These are phyloP conservation scores for Flueggea neowawraea DNA, from an alignment of 441 rosid genomes.

Conservation along the genomic window DNA sequence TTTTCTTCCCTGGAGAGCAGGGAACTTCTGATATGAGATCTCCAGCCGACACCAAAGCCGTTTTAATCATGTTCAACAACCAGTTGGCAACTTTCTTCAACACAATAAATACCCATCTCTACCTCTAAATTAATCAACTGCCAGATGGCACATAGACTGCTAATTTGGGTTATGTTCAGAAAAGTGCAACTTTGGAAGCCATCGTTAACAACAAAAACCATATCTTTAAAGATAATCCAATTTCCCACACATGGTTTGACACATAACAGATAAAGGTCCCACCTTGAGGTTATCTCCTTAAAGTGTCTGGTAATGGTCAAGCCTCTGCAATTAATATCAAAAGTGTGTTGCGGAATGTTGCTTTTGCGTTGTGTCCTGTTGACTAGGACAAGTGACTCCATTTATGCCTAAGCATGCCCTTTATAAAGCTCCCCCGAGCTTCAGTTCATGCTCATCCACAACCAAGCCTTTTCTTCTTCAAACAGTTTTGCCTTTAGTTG, in stretches of 20 bases:
- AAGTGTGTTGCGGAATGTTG: conserved; percentile 39
- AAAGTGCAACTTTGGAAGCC: conserved; percentile 29
- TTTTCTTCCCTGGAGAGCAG: conserved; percentile 2
- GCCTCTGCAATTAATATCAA: conserved; percentile 30
- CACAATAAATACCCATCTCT: background rate
- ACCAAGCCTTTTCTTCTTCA: background rate
- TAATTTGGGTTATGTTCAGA: conserved; percentile 4
- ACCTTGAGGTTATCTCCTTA: background rate
- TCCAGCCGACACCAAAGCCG: background rate
- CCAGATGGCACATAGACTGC: conserved; percentile 21
- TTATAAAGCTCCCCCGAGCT: conserved; percentile 32
- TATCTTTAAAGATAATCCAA: conserved; percentile 22
- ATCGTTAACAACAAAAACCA: conserved; percentile 17
- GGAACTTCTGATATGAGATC: conserved; percentile 3
- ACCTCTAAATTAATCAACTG: conserved; percentile 7
- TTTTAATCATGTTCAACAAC: too few relatives aligned
- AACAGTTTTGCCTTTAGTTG: background rate
- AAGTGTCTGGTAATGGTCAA: conserved; percentile 1
- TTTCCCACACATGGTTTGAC: conserved; percentile 29
- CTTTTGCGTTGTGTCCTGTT: conserved; percentile 11
- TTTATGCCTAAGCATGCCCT: conserved; percentile 20
- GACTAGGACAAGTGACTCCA: conserved; percentile 32
- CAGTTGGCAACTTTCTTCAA: too few relatives aligned
- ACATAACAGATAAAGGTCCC: conserved; percentile 18
- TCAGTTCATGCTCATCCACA: conserved; percentile 23